Evolutionary conservation across 2,329 filamentous ascomycete genomes (phyloP), one percentile per base, ranked within the genome.

Genomic region (Colletotrichum tropicale): DNA sequence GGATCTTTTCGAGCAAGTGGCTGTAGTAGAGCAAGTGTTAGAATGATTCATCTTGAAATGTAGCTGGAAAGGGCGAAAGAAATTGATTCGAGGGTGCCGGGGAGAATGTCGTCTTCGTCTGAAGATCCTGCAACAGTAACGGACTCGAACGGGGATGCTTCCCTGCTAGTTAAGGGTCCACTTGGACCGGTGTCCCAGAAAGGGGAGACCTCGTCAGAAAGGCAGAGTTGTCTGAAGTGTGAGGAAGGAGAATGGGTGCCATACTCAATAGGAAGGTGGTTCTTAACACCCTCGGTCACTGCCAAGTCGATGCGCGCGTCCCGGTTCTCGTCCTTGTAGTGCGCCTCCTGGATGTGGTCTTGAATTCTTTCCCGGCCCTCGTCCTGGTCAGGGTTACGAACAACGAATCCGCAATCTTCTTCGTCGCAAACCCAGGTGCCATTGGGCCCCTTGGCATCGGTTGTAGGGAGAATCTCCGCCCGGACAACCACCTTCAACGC

Each of bases 371-470:
- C 84, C 74, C 91, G 88, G 28, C 90, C 90, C 1, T 88, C 86
- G 5, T 88, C 83, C 56, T 89, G 87, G 60, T 91, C 89, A n/a
- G 91, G 91, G 4, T 88, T 89, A 76, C 92, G 92, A 13, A 95
- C 91, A 55, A 92, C 87, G 78, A 92, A 92, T 48, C 85, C 85
- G 80, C 94, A 95, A 28, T 89, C 92, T 13, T 91, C 90, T 76
- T 93, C 88, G 6, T 89, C 89, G 79, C 94, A 95, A 2, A 85
- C 86, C 93, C 93, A 95, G 0, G 91, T 91, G 69, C 93, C 90
- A 74, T 91, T 88, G 0, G 91, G 90, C 0, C 91, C 92, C 38
- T 87, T 86, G 1, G 91, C 87, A 5, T 82, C 83, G 9, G 85
- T 84, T 6, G 88, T 87, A 0, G 89, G 90, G 13, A 91, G 79